Conservation (phyloP, 2,329 filamentous ascomycete genomes). For the Botrytis aclada region DNA sequence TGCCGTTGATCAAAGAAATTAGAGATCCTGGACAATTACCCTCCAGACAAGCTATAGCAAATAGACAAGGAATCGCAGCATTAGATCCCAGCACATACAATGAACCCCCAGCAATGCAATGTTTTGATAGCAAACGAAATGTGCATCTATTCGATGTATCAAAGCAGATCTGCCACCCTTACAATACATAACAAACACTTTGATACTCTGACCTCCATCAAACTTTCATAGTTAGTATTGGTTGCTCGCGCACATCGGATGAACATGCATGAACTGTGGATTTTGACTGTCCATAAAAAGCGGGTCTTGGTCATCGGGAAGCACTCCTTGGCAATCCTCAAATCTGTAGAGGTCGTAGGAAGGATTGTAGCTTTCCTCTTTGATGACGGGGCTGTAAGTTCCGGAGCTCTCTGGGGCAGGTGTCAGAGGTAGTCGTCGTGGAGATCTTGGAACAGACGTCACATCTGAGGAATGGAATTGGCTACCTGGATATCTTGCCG, state of each 20-base stretch:
- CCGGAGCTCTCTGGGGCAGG: constrained; percentile 22
- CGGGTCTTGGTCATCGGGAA: constrained; percentile 28
- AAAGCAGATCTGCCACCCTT: constrained; percentile 13
- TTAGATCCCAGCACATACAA: neutral
- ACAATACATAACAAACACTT: constrained; percentile 14
- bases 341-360: constrained; percentile 30
- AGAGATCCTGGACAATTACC: neutral
- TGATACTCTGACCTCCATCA: neutral
- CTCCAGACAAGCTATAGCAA: constrained; percentile 10
- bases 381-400: constrained; percentile 20
- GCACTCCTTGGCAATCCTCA: constrained; percentile 33
- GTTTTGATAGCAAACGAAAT: constrained; percentile 11
- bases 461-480: constrained; percentile 17
- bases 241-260: constrained; percentile 19
- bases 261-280: constrained; percentile 21
- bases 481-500: neutral
- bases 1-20: constrained; percentile 2
- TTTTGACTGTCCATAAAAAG: constrained; percentile 30
- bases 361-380: constrained; percentile 24
- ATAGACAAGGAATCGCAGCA: neutral
- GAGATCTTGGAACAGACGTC: neutral
- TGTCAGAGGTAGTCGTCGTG: constrained; percentile 26
- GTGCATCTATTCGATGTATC: constrained; percentile 9
- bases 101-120: constrained; percentile 9
- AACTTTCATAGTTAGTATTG: constrained; percentile 12